These are phyloP conservation scores for Eucalyptus polyanthemos DNA, from an alignment of 345 rosid species.

Conservation along the genomic window DNA sequence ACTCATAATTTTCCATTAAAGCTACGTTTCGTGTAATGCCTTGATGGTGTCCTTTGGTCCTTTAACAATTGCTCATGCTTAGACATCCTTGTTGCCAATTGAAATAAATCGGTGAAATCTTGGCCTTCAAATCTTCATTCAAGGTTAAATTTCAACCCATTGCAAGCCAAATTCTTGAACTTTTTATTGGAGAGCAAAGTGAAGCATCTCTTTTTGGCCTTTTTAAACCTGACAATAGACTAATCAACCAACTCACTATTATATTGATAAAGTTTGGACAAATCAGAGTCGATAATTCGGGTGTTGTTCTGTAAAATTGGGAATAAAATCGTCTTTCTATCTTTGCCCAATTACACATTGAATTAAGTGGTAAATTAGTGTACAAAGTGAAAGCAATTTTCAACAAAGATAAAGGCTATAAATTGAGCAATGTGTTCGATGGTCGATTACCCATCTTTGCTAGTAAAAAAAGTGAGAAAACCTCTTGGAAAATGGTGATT, in stretches of 20 bases:
- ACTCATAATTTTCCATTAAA: neutral
- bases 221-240: neutral
- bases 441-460: neutral
- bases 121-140: neutral
- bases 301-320: no score
- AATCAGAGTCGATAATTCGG: neutral
- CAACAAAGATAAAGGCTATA: neutral
- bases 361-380: neutral
- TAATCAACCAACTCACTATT: neutral
- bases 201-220: neutral
- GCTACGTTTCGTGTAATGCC: neutral
- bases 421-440: neutral
- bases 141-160: neutral
- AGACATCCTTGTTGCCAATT: neutral
- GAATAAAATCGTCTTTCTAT: neutral
- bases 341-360: neutral
- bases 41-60: neutral
- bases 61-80: neutral
- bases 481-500: neutral
- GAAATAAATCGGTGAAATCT: neutral
- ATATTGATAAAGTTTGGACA: neutral
- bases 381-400: neutral
- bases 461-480: neutral
- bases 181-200: neutral
- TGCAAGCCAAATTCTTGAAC: neutral